phyloP scores from a whole-genome alignment of 768 basidiomycete species.

The Boletus rubescentipes region DNA sequence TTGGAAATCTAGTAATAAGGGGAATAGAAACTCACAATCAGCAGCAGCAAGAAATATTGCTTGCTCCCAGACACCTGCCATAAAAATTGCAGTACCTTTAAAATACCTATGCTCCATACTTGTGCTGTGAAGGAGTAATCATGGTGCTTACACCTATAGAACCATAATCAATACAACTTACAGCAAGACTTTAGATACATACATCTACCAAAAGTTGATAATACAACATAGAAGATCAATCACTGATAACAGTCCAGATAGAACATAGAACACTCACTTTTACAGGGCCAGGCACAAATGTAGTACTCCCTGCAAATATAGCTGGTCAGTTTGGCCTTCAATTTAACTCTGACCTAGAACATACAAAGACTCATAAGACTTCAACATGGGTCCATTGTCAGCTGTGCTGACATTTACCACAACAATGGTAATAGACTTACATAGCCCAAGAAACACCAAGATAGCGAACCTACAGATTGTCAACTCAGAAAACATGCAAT shows the following conservation, averaged over 20 bases:
- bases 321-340: not conserved
- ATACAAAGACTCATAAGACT: slow-evolving; percentile 1
- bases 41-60: not conserved
- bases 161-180: not conserved
- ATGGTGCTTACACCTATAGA: not conserved
- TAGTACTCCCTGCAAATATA: not conserved
- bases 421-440: not conserved
- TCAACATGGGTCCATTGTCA: not conserved
- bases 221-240: no score
- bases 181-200: not conserved
- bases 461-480: not conserved
- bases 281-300: not conserved
- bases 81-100: not conserved
- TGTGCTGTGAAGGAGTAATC: not conserved
- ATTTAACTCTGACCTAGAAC: not conserved
- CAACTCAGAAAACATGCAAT: not conserved
- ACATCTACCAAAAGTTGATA: not conserved
- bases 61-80: not conserved
- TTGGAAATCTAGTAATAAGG: not conserved
- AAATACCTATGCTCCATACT: no score
- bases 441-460: not conserved
- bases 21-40: not conserved
- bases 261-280: not conserved
- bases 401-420: not conserved
- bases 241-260: not conserved